A percentile compares a stretch with the other conserved stretches of the same genome.
phyloP scores from a whole-genome alignment of 2,329 filamentous ascomycete species.

The Penicillium sp. region DNA sequence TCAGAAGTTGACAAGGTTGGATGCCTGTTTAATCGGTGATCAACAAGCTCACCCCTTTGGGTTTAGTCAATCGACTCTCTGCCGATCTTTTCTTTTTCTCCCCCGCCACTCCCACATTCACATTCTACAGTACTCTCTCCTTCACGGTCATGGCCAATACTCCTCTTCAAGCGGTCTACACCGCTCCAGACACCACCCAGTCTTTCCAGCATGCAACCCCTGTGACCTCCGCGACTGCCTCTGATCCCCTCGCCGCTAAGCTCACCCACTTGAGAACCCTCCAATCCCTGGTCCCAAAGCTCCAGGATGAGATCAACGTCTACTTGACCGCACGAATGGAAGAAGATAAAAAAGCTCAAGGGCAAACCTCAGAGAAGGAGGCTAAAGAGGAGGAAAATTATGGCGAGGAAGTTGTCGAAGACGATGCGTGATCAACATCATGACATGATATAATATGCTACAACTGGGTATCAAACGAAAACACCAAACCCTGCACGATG shows the following conservation, averaged over 20 bases:
- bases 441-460: constrained; percentile 27
- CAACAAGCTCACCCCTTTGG: constrained; percentile 10
- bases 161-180: constrained; percentile 28
- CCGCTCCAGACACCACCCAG: constrained; percentile 30
- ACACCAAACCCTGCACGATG: constrained; percentile 9
- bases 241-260: constrained; percentile 42
- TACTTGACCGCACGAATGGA: constrained; percentile 65
- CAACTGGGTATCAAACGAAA: constrained; percentile 38
- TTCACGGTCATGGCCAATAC: constrained; percentile 7
- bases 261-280: constrained; percentile 56
- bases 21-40: constrained; percentile 1
- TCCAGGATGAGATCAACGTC: constrained; percentile 61
- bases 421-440: constrained; percentile 53
- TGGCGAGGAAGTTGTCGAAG: constrained; percentile 75
- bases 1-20: constrained; percentile 2
- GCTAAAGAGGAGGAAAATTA: constrained; percentile 64
- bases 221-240: constrained; percentile 4
- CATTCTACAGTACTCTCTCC: not conserved
- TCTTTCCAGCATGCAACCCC: constrained; percentile 36
- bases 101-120: not conserved
- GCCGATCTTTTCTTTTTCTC: constrained; percentile 7
- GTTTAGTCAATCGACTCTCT: constrained; percentile 10
- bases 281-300: constrained; percentile 47
- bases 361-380: constrained; percentile 40
- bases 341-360: constrained; percentile 53